Conservation (phyloP, 306 rosid species). For the Canavalia gladiata region DNA sequence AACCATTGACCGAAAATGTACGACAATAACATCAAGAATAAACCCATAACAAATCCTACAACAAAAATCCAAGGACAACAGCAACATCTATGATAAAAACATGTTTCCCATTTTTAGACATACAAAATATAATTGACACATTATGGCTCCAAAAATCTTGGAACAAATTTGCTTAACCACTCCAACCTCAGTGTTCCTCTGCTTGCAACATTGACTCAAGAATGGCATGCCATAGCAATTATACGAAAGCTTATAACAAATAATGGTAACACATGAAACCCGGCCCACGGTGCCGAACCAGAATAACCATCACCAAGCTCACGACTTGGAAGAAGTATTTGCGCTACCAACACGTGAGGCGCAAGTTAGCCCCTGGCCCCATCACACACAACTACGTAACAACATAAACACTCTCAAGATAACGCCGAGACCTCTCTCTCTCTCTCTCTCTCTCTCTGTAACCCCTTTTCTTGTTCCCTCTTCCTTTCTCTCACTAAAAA, state of each 20-base stretch:
- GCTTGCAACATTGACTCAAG: slow-evolving; percentile 35
- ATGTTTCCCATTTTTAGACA: slow-evolving; percentile 28
- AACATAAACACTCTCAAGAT: slow-evolving; percentile 61
- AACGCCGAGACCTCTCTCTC: slow-evolving; percentile 66
- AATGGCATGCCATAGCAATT: slow-evolving; percentile 23
- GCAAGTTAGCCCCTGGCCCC: slow-evolving; percentile 61
- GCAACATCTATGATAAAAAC: slow-evolving; percentile 12
- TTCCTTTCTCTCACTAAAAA: slow-evolving; percentile 58
- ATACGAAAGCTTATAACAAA: slow-evolving; percentile 31
- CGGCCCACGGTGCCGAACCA: slow-evolving; percentile 56
- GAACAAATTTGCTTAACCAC: slow-evolving; percentile 41
- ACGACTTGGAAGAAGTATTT: slow-evolving; percentile 52
- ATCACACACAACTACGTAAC: slow-evolving; percentile 40
- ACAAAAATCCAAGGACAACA: slow-evolving; percentile 7
- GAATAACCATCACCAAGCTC: slow-evolving; percentile 46
- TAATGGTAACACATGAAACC: slow-evolving; percentile 42
- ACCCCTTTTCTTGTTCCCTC: slow-evolving; percentile 54
- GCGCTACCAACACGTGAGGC: slow-evolving; percentile 62
- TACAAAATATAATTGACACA: slow-evolving; percentile 1
- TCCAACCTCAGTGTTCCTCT: background rate
- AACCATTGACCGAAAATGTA: background rate
- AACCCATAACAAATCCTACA: slow-evolving; percentile 8
- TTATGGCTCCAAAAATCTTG: slow-evolving; percentile 59
- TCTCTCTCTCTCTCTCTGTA: slow-evolving; percentile 54
- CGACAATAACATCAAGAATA: slow-evolving; percentile 3